These are phyloP conservation scores for Helichrysum umbraculigerum DNA, from an alignment of 129 eudicot species.

Conservation along the genomic window DNA sequence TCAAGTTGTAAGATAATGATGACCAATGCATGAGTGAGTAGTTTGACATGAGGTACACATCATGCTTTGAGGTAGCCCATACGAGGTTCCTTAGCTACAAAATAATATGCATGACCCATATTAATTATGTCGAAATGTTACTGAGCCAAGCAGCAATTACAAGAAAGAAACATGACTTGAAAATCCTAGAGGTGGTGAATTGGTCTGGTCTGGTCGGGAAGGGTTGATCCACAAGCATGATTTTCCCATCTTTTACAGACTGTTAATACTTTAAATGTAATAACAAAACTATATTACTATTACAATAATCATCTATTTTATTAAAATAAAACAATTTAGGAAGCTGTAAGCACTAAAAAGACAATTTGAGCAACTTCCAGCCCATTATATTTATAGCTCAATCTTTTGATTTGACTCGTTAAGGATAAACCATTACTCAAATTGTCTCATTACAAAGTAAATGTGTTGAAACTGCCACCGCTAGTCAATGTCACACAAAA, in stretches of 20 bases:
- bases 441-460: background rate
- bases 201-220: background rate
- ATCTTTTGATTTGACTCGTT: background rate
- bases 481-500: conserved; percentile 1
- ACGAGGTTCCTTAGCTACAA: conserved; percentile 86
- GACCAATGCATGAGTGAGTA: conserved; percentile 81
- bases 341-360: background rate
- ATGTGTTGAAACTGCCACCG: background rate
- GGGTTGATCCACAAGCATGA: background rate
- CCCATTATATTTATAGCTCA: background rate
- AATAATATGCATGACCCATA: background rate
- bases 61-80: conserved; percentile 97
- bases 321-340: background rate
- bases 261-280: background rate
- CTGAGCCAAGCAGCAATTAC: conserved; percentile 5
- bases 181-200: background rate
- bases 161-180: background rate
- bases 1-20: conserved; percentile 48
- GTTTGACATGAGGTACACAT: conserved; percentile 82
- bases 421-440: background rate
- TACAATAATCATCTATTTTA: background rate
- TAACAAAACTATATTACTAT: background rate
- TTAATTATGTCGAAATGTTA: background rate
- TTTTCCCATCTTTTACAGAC: background rate
- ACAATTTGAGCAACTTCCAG: background rate